A percentile compares a stretch with the other conserved stretches of the same genome.
Evolutionary conservation across 2,329 filamentous ascomycete species (phyloP).

Genomic region (Acrocalymma vagum): DNA sequence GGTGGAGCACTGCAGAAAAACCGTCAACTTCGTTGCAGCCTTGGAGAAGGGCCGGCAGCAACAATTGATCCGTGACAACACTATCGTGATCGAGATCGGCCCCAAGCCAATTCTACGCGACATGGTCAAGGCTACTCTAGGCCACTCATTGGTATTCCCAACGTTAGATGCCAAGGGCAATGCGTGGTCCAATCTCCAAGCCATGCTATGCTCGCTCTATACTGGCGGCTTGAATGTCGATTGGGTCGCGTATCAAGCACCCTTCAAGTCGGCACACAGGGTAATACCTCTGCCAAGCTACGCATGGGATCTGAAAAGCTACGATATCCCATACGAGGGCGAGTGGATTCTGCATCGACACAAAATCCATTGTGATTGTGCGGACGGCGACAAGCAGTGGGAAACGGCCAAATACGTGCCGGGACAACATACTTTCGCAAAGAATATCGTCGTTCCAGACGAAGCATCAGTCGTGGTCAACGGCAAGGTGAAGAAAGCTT

Average conservation of each 20-base stretch:
- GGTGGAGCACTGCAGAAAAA: slow-evolving; percentile 46
- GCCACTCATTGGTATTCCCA: slow-evolving; percentile 16
- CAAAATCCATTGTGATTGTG: slow-evolving; percentile 3
- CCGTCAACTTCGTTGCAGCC: slow-evolving; percentile 54
- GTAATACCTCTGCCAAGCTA: slow-evolving; percentile 43
- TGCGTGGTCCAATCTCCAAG: slow-evolving; percentile 55
- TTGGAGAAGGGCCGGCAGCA: slow-evolving; percentile 40
- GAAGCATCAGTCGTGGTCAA: slow-evolving; percentile 3
- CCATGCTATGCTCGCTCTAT: slow-evolving; percentile 47
- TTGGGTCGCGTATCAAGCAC: slow-evolving; percentile 65
- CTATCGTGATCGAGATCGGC: slow-evolving; percentile 27
- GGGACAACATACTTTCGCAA: slow-evolving; percentile 1
- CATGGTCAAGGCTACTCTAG: slow-evolving; percentile 28
- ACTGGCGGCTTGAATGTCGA: slow-evolving; percentile 62
- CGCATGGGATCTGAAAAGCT: slow-evolving; percentile 45
- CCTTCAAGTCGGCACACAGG: slow-evolving; percentile 34
- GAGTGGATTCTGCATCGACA: slow-evolving; percentile 39
- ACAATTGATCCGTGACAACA: slow-evolving; percentile 14
- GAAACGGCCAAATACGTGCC: slow-evolving; percentile 13
- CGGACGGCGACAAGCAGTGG: slow-evolving; percentile 2
- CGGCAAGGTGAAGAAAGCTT: slow-evolving; percentile 4
- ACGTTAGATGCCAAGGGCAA: background rate
- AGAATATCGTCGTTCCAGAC: slow-evolving; percentile 3
- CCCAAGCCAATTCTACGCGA: slow-evolving; percentile 11
- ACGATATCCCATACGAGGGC: slow-evolving; percentile 47